Percentiles rank a stretch among this genome's conserved stretches.
Evolutionary conservation across 768 basidiomycete genomes (phyloP).

Genomic region (Roridomyces roridus): DNA sequence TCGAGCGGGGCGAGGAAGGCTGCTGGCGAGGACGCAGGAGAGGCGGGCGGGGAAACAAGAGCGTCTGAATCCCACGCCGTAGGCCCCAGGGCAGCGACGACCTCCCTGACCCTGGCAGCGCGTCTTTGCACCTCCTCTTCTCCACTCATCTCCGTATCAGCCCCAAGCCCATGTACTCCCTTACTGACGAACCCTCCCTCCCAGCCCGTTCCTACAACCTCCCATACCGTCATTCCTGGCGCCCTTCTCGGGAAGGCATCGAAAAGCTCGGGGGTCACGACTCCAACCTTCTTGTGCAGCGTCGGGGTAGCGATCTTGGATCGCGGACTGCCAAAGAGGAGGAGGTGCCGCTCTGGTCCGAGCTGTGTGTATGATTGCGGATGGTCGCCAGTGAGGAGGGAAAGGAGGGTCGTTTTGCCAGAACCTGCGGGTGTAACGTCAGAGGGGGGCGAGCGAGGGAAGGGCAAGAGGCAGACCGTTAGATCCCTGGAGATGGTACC

Average conservation of each 20-base stretch:
- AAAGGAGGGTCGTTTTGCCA: conserved; percentile 93
- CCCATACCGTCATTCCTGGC: conserved; percentile 69
- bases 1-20: too few relatives aligned
- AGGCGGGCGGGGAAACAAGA: neutral
- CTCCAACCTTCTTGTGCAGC: conserved; percentile 72
- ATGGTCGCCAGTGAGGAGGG: conserved; percentile 92
- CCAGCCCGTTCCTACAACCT: conserved; percentile 88
- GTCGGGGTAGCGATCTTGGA: conserved; percentile 68
- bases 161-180: conserved; percentile 51
- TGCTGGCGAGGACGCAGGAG: neutral
- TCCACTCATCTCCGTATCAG: conserved; percentile 38
- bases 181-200: conserved; percentile 78
- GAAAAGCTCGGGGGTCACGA: conserved; percentile 88
- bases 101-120: conserved; percentile 47
- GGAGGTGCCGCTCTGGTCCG: conserved; percentile 50
- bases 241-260: conserved; percentile 85
- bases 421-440: conserved; percentile 61
- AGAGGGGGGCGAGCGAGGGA: neutral
- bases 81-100: conserved; percentile 73
- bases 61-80: conserved; percentile 46
- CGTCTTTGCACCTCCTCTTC: conserved; percentile 45
- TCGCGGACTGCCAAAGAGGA: conserved; percentile 69
- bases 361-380: conserved; percentile 89
- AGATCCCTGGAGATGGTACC: conserved; percentile 89
- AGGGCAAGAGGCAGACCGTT: conserved; percentile 63